Evolutionary conservation across 352 stramenopile species (phyloP), one percentile per base, ranked within the genome.

Genomic region (Pythium aquatile): DNA sequence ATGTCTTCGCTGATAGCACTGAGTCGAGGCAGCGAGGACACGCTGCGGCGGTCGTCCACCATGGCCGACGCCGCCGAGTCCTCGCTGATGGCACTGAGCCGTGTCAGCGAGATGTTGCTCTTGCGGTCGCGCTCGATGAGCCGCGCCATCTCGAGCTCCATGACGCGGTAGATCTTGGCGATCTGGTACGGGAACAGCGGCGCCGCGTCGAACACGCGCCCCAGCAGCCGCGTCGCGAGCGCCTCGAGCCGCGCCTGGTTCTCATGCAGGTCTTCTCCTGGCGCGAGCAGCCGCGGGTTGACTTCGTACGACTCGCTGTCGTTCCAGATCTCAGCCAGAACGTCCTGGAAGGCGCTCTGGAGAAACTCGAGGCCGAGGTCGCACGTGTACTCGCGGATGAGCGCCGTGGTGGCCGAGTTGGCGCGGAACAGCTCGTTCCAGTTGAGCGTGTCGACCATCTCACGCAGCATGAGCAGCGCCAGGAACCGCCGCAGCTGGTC

Each of bases 391-490:
- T 93, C 83, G 37, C 83, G 79, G 55, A 93, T 69, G 26, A 93
- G 79, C 33, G 82, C 83, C 16, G 83, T 92, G 11, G 79, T 83
- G 52, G 81, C 68, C 63, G 83, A 92, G 63, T 90, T 92, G 65
- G 83, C 83, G 68, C 83, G 81, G 62, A 92, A 92, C 53, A 92
- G 78, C 58, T 92, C 81, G 75, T 88, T 90, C 83, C 83, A 92
- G 68, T 92, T 90, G 51, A 81, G 62, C 48, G 83, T 92, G 63
- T 83, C 78, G 58, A 87, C 70, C 83, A 92, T 92, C 63, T 92
- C 83, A 30, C 74, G 76, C 55, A 90, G 76, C 83, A 92, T 88
- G 69, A 90, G 78, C 65, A 87, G 63, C 11, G 78, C 77, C 30
- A 92, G 33, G 24, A 90, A 72, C 63, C 84, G 84, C 9, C 77